Conservation (phyloP, 208 protist genomes). For the Novymonas esmeraldas region DNA sequence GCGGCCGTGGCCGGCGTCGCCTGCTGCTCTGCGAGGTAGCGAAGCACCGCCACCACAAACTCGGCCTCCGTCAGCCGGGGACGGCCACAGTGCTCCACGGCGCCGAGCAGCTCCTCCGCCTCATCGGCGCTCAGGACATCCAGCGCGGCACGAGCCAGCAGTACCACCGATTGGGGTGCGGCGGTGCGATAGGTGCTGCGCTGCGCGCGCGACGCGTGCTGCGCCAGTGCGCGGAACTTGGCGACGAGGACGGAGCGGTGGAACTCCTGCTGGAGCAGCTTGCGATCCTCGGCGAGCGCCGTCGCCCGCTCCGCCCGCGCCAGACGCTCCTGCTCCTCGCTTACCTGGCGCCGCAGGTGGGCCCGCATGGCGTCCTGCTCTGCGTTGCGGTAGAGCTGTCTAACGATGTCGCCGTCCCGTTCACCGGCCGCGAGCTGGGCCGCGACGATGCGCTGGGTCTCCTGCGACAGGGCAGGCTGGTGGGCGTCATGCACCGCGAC, state of each 20-base stretch:
- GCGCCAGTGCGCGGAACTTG: slow-evolving; percentile 61
- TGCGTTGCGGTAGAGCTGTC: slow-evolving; percentile 37
- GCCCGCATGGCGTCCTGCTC: slow-evolving; percentile 13
- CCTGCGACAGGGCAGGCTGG: slow-evolving; percentile 46
- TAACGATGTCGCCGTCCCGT: slow-evolving; percentile 46
- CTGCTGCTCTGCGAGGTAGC: slow-evolving; percentile 10
- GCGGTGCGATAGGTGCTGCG: slow-evolving; percentile 31
- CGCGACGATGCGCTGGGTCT: slow-evolving; percentile 65
- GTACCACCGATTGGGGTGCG: slow-evolving; percentile 44
- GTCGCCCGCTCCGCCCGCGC: slow-evolving; percentile 23
- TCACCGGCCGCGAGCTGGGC: slow-evolving; percentile 43
- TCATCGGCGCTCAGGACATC: slow-evolving; percentile 64
- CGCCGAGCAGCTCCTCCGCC: slow-evolving; percentile 57
- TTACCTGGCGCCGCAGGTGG: slow-evolving; percentile 27
- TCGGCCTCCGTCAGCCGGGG: slow-evolving; percentile 38
- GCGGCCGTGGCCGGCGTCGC: slow-evolving; percentile 9
- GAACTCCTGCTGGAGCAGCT: slow-evolving; percentile 45
- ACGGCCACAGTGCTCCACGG: slow-evolving; percentile 43
- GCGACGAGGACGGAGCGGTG: slow-evolving; percentile 43
- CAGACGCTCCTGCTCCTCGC: slow-evolving; percentile 35
- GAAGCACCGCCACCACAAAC: slow-evolving; percentile 52
- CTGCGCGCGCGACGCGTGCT: slow-evolving; percentile 19
- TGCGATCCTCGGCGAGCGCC: slow-evolving; percentile 32
- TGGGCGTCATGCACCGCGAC: neutral
- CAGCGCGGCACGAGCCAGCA: slow-evolving; percentile 55